These are phyloP conservation scores for Pseudogymnoascus sp. DNA, from an alignment of 2,329 filamentous ascomycete genomes.

Conservation along the genomic window DNA sequence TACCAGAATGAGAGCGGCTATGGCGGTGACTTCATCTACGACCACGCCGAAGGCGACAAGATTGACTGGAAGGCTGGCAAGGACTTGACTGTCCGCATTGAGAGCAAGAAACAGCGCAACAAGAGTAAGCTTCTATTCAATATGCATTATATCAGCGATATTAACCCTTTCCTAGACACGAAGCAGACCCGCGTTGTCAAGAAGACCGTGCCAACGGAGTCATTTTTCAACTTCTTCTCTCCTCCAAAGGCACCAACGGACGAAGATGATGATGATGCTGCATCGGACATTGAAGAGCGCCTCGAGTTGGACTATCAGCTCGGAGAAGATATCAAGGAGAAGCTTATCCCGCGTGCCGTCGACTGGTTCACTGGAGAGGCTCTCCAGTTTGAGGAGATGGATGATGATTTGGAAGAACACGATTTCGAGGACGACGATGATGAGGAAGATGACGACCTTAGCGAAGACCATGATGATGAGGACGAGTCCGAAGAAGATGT, in stretches of 20 bases:
- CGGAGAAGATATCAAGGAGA: constrained; percentile 99
- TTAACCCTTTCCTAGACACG: constrained; percentile 56
- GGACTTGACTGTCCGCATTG: constrained; percentile 86
- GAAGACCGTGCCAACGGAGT: constrained; percentile 97
- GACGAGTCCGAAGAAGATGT: constrained; percentile 74
- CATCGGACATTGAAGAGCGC: constrained; percentile 91
- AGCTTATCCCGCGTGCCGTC: constrained; percentile 94
- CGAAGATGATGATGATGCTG: constrained; percentile 61
- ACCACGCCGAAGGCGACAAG: constrained; percentile 96
- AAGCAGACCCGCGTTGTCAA: constrained; percentile 99
- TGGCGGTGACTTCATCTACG: constrained; percentile 98
- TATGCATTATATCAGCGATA: neutral
- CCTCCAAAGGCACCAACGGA: constrained; percentile 79
- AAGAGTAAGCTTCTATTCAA: constrained; percentile 63
- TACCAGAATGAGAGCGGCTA: constrained; percentile 99
- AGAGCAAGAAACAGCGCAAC: constrained; percentile 99
- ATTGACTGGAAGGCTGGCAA: constrained; percentile 93
- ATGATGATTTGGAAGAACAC: constrained; percentile 73
- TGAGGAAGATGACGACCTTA: constrained; percentile 80
- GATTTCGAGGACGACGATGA: constrained; percentile 81
- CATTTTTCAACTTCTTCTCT: constrained; percentile 90
- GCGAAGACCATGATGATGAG: constrained; percentile 71
- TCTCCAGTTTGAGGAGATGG: constrained; percentile 88
- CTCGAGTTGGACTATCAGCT: constrained; percentile 98
- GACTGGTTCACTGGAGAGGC: constrained; percentile 99